These are phyloP conservation scores for Auriscalpium orientale DNA, from an alignment of 768 basidiomycete species.

Conservation along the genomic window DNA sequence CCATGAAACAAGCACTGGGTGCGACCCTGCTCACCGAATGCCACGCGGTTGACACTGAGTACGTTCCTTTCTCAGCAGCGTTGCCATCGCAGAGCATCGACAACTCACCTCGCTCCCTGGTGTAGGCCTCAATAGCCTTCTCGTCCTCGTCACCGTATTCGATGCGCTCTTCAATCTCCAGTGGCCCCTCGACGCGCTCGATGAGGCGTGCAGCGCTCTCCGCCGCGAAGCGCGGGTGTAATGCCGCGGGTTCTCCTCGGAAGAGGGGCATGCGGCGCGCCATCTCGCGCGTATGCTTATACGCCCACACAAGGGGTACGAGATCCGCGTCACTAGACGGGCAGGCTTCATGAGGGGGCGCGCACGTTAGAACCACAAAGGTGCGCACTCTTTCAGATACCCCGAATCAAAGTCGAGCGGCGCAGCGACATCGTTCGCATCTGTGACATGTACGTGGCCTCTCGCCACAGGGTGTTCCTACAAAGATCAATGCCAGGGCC, in stretches of 20 bases:
- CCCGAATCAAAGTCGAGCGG: conserved; percentile 14
- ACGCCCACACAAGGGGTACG: conserved; percentile 38
- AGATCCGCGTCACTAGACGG: conserved; percentile 18
- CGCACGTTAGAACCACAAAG: no score
- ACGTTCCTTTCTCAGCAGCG: background rate
- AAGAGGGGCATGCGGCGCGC: conserved; percentile 39
- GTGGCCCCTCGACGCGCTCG: conserved; percentile 11
- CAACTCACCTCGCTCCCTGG: conserved; percentile 2
- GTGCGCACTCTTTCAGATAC: no score
- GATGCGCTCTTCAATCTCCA: conserved; percentile 20
- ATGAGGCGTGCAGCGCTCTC: conserved; percentile 20
- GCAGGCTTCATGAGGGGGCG: no score
- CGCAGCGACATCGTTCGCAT: conserved; percentile 10
- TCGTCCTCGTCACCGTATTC: conserved; percentile 26
- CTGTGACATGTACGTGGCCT: conserved; percentile 17
- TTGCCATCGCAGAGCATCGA: background rate
- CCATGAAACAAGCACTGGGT: no score
- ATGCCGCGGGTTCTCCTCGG: conserved; percentile 19
- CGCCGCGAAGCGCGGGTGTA: conserved; percentile 20
- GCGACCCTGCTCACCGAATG: conserved; percentile 22
- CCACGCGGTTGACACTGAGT: conserved; percentile 21
- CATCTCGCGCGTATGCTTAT: conserved; percentile 47
- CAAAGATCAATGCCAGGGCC: no score
- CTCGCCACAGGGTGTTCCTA: conserved; percentile 12
- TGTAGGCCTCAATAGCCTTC: conserved; percentile 23